A percentile compares a stretch with the other conserved stretches of the same genome.
These are phyloP conservation scores for Candida michaelii DNA, from an alignment of 805 yeast species.

Conservation along the genomic window DNA sequence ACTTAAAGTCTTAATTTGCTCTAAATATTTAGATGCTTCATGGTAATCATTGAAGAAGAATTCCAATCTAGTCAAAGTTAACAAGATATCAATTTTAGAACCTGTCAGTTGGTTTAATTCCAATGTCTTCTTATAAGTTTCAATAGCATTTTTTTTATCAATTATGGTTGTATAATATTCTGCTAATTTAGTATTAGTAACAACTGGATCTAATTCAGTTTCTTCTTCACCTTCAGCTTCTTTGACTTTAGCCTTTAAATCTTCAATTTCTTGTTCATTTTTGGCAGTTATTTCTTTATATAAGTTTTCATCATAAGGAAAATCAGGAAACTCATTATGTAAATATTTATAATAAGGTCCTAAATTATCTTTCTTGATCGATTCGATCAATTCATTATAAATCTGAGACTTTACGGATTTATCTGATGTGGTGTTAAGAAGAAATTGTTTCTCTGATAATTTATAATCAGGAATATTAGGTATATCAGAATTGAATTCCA, in stretches of 20 bases:
- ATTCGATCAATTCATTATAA: slow-evolving; percentile 45
- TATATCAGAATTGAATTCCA: slow-evolving; percentile 47
- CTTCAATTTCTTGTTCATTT: slow-evolving; percentile 57
- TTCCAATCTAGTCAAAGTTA: slow-evolving; percentile 85
- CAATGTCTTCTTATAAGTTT: slow-evolving; percentile 67
- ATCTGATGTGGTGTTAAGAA: slow-evolving; percentile 42
- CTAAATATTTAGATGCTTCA: slow-evolving; percentile 69
- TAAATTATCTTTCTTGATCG: slow-evolving; percentile 61
- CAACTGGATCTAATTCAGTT: slow-evolving; percentile 80
- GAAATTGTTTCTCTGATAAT: slow-evolving; percentile 78
- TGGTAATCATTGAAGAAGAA: slow-evolving; percentile 80
- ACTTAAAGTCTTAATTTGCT: slow-evolving; percentile 68
- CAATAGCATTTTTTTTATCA: slow-evolving; percentile 68
- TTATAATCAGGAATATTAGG: slow-evolving; percentile 76
- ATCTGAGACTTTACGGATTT: slow-evolving; percentile 42
- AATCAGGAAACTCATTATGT: slow-evolving; percentile 32
- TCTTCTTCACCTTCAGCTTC: slow-evolving; percentile 69
- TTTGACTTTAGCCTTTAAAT: slow-evolving; percentile 52
- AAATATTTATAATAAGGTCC: slow-evolving; percentile 83
- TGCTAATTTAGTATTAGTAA: slow-evolving; percentile 76
- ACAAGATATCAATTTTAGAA: slow-evolving; percentile 79
- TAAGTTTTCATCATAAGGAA: slow-evolving; percentile 58
- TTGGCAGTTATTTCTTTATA: slow-evolving; percentile 49
- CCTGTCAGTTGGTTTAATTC: slow-evolving; percentile 86
- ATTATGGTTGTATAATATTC: slow-evolving; percentile 86